Percentiles rank a stretch among this genome's conserved stretches.
These are phyloP conservation scores for Carnegiea gigantea DNA, from an alignment of 179 eudicot species.

Conservation along the genomic window DNA sequence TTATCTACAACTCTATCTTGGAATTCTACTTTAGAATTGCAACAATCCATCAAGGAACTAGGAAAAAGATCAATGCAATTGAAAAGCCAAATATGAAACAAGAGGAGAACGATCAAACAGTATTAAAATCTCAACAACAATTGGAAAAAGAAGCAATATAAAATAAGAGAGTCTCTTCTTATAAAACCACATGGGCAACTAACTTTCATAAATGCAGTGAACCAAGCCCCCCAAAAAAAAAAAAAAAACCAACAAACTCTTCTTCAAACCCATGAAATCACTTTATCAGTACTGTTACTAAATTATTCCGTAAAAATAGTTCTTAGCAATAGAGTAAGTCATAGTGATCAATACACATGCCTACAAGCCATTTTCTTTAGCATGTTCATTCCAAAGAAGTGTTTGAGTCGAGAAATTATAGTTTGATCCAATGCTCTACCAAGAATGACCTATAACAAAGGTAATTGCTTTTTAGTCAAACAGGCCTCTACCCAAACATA, in stretches of 20 bases:
- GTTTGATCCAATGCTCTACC: conserved; percentile 95
- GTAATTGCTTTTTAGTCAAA: not conserved
- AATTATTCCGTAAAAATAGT: not conserved
- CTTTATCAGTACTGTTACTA: not conserved
- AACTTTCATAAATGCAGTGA: not conserved
- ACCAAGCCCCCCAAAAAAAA: not conserved
- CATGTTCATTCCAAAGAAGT: conserved; percentile 45
- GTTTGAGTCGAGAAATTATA: conserved; percentile 83
- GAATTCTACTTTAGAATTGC: too few species aligned
- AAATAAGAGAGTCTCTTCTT: too few species aligned
- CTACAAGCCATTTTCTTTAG: conserved; percentile 97
- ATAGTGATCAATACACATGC: conserved; percentile 41
- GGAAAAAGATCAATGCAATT: too few species aligned
- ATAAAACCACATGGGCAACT: not conserved
- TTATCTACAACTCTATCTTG: too few species aligned
- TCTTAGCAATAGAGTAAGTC: not conserved
- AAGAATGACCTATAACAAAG: conserved; percentile 75
- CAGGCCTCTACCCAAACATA: conserved; percentile 8
- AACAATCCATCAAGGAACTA: too few species aligned
- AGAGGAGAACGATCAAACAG: too few species aligned
- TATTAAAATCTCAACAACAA: too few species aligned
- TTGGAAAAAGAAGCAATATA: too few species aligned
- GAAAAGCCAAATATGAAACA: too few species aligned
- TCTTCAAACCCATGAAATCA: not conserved
- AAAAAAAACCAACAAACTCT: not conserved